A percentile compares a stretch with the other conserved stretches of the same genome.
Evolutionary conservation across 148 eudicot species (phyloP).

Genomic region (Agrostemma githago): DNA sequence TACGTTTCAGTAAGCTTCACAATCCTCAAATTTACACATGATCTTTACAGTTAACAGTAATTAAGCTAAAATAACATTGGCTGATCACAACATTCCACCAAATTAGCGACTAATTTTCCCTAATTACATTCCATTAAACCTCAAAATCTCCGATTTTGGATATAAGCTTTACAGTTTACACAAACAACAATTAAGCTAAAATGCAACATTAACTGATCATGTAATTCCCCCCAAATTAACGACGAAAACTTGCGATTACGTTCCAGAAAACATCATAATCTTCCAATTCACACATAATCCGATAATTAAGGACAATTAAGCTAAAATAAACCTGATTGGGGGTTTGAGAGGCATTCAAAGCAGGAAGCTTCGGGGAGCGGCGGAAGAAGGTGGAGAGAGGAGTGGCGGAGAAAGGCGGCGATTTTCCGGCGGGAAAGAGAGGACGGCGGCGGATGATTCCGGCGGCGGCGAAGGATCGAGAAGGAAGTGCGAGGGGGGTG

Average conservation of each 20-base stretch:
- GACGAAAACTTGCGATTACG: not conserved
- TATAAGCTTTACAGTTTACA: not conserved
- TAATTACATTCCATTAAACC: not conserved
- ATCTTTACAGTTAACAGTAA: not conserved
- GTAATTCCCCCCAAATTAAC: not conserved
- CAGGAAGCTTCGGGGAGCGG: conserved; percentile 15
- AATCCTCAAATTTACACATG: not conserved
- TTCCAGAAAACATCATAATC: not conserved
- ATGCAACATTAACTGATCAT: not conserved
- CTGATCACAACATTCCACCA: not conserved
- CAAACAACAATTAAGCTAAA: not conserved
- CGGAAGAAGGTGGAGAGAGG: conserved; percentile 9
- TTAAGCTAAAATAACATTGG: not conserved
- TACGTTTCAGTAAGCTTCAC: not conserved
- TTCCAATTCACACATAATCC: not conserved
- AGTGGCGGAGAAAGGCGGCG: conserved; percentile 7
- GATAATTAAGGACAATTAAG: not conserved
- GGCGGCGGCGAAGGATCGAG: conserved; percentile 2
- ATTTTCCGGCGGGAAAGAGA: not conserved
- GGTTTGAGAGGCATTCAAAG: conserved; percentile 8
- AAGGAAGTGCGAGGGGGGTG: conserved; percentile 16
- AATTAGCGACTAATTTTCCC: not conserved
- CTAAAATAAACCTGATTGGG: conserved; percentile 24
- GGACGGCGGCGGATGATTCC: conserved; percentile 8
- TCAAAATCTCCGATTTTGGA: not conserved